phyloP scores from a whole-genome alignment of 1,284 basidiomycete species.

The Pterulicium gracile region DNA sequence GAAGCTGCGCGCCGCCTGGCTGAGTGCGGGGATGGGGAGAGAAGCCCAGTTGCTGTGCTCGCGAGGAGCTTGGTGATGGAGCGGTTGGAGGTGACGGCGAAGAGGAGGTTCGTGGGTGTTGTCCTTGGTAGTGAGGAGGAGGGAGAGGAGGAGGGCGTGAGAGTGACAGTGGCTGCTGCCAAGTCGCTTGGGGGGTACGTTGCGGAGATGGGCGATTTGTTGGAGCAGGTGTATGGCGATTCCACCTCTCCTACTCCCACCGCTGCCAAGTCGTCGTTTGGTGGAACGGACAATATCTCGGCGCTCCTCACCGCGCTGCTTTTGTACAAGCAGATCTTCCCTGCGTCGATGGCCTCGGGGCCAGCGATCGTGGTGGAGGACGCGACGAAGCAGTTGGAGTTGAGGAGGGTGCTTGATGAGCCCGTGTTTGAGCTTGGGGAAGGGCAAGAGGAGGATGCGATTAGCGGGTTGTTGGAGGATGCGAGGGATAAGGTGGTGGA shows the following conservation, averaged over 20 bases:
- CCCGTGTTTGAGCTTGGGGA: slow-evolving; percentile 29
- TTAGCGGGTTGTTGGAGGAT: slow-evolving; percentile 50
- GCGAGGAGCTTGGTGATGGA: slow-evolving; percentile 36
- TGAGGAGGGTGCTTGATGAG: slow-evolving; percentile 12
- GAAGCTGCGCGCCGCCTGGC: slow-evolving; percentile 32
- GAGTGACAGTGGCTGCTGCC: slow-evolving; percentile 42
- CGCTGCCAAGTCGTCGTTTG: slow-evolving; percentile 3
- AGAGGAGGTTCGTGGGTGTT: slow-evolving; percentile 37
- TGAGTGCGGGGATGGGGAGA: slow-evolving; percentile 13
- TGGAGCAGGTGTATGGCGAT: slow-evolving; percentile 32
- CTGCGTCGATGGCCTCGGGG: slow-evolving; percentile 14
- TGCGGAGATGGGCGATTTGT: slow-evolving; percentile 36
- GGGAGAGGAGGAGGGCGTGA: slow-evolving; percentile 24
- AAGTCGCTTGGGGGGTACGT: slow-evolving; percentile 49
- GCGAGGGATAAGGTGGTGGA: slow-evolving; percentile 61
- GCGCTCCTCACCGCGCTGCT: slow-evolving; percentile 44
- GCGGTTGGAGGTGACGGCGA: slow-evolving; percentile 37
- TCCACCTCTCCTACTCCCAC: neutral
- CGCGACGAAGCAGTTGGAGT: slow-evolving; percentile 3
- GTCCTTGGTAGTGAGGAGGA: slow-evolving; percentile 26
- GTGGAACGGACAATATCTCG: slow-evolving; percentile 31
- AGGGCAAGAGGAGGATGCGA: slow-evolving; percentile 27
- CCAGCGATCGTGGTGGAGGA: neutral
- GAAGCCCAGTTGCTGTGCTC: slow-evolving; percentile 37
- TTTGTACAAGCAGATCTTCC: slow-evolving; percentile 48